These are phyloP conservation scores for Ophiostoma sp. DNA, from an alignment of 2,329 filamentous ascomycete species.

Conservation along the genomic window DNA sequence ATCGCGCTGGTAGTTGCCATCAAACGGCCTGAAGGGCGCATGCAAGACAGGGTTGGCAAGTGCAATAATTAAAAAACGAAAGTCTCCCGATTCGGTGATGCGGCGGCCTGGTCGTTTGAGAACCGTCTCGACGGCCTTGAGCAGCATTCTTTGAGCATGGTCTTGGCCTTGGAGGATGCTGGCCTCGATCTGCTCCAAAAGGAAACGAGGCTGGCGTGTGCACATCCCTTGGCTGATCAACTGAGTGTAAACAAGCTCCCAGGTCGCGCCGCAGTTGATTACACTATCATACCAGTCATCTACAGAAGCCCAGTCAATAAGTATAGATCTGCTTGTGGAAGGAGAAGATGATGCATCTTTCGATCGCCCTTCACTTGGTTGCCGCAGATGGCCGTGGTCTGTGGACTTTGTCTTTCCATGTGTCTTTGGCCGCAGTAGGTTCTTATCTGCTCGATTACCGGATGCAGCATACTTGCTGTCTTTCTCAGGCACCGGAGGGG, in stretches of 20 bases:
- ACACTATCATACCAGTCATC: constrained; percentile 69
- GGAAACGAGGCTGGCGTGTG: constrained; percentile 36
- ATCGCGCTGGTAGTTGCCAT: constrained; percentile 36
- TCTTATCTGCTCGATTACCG: constrained; percentile 74
- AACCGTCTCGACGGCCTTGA: constrained; percentile 74
- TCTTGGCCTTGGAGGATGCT: constrained; percentile 54
- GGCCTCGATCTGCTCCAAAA: constrained; percentile 41
- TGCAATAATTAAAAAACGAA: constrained; percentile 73
- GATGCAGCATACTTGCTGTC: constrained; percentile 71
- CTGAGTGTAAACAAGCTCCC: constrained; percentile 56
- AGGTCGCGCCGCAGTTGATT: constrained; percentile 61
- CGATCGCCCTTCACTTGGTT: background rate
- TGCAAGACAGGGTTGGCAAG: constrained; percentile 73
- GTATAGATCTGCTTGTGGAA: constrained; percentile 39
- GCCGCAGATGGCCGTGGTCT: background rate
- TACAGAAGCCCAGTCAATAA: constrained; percentile 69
- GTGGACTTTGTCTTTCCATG: background rate
- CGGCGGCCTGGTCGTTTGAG: constrained; percentile 72
- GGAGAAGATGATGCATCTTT: background rate
- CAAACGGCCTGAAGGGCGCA: constrained; percentile 38
- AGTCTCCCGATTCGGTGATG: constrained; percentile 61
- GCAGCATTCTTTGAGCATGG: constrained; percentile 62
- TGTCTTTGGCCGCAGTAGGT: constrained; percentile 69
- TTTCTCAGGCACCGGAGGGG: constrained; percentile 50
- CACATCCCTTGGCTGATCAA: constrained; percentile 39